Evolutionary conservation across 2,329 filamentous ascomycete species (phyloP), one percentile per base, ranked within the genome.

Genomic region (Pestalotiopsis sp.): DNA sequence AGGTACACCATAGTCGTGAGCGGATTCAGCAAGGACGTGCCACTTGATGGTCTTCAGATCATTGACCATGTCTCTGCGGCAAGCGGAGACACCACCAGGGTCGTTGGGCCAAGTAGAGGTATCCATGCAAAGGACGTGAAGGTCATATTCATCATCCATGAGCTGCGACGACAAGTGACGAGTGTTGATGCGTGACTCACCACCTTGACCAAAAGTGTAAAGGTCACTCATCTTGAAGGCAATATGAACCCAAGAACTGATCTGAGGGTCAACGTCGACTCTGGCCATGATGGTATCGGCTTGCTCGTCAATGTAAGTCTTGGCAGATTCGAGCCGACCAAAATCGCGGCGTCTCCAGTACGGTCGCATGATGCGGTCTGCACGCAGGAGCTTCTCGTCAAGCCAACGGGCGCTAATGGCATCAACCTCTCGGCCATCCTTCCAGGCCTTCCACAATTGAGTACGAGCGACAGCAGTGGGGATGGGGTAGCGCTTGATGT

Each of bases 61-160:
- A 38, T 64, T 64, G 62, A 64, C 39, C 62, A 64, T 64, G 13
- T 64, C 62, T 27, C 62, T 31, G 23, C 62, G 62, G 41, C 62
- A 64, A 3, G 62, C 62, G 13, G 62, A 64, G 6, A 64, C 62
- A 64, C 62, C 62, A 52, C 62, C 62, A 45, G 62, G 62, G 41
- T 64, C 62, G 13, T 64, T 64, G 36, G 62, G 62, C 62, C 62
- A 64, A 23, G 62, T 64, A 20, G 62, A 64, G n/a, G 62, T 64
- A 52, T 64, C 62, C 62, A 64, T 64, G 62, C 39, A 45, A 20
- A 64, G 62, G 23, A 64, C 62, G 41, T 64, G 62, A 14, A 64
- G 38, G 5, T 64, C 62, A 64, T 52, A 27, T 36, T 64, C 62
- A 20, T 4, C 25, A 23, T 64, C 62, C n/a, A 45, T 23, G 23